Base-by-base conservation (phyloP, 1,139 yeast genomes). In the Pneumocystis murina region DNA sequence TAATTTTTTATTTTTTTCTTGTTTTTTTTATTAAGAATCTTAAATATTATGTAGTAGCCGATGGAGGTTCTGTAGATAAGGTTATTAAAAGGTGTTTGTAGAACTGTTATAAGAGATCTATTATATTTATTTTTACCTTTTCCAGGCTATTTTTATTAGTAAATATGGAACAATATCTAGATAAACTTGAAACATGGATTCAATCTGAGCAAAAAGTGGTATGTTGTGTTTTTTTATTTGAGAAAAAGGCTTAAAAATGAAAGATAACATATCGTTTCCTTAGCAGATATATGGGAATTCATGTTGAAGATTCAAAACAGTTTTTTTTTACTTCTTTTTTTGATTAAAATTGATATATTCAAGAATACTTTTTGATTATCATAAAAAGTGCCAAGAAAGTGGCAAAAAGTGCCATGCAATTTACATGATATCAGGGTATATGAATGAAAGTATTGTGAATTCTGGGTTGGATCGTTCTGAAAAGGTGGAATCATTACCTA, bases 191-290 rank as follows among this genome's bases (percentile, higher is more conserved):
- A 12, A 40, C 28, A 58, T 58, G 60, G 60, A 58, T 58, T 58
- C 55, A 48, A 10, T 16, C 24, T 10, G 60, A 30, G n/a, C 60
- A 24, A 58, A 58, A 58, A 58, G 57, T 41, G 35, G 43, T 16
- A 16, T 55, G 14, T 58, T 24, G 28, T 3, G n/a, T 10, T 38
- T 17, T 58, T 39, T 36, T 20, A 6, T 12, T 12, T 3, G 3
- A 4, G 8, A 58, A 58, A 58, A 58, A 30, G 16, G 20, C 2
- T 30, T 62, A 60, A 17, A 54, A 67, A 55, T 12, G 40, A 17
- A 48, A 71, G 70, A 68, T 72, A 8, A 69, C 74, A 20, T 72
- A 69, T 60, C 67, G 71, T 12, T 65, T 72, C 48, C 67, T 73
- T 38, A 70, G 75, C 59, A 68, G 75, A 36, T 65, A 66, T 62